Conservation (phyloP, 2,329 filamentous ascomycete species). For the Colletotrichum euphorbiae region DNA sequence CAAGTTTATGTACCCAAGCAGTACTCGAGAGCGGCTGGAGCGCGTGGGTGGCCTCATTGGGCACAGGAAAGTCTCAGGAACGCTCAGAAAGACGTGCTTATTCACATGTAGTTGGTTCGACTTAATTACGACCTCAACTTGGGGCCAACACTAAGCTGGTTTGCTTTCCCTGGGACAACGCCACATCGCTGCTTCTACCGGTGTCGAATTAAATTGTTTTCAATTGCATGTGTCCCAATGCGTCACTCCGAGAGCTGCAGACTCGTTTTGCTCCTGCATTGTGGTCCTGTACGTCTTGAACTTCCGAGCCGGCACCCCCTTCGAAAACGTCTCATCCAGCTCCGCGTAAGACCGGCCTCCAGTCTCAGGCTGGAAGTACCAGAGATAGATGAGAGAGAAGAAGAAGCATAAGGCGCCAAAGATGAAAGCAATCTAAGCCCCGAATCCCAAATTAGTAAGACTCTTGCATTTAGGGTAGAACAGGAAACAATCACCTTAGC, state of each 20-base stretch:
- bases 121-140: too few species aligned
- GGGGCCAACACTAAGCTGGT: too few species aligned
- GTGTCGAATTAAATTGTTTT: too few species aligned
- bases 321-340: slow-evolving; percentile 45
- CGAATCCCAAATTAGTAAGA: too few species aligned
- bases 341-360: slow-evolving; percentile 44
- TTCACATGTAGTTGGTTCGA: neutral
- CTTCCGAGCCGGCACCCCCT: slow-evolving; percentile 43
- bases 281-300: slow-evolving; percentile 43
- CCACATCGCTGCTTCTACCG: too few species aligned
- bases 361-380: slow-evolving; percentile 53
- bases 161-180: too few species aligned
- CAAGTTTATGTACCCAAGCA: slow-evolving; percentile 23
- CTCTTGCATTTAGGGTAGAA: too few species aligned
- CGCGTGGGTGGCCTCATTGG: slow-evolving; percentile 16
- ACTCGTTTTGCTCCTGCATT: slow-evolving; percentile 35
- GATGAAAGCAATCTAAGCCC: slow-evolving; percentile 55
- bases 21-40: neutral
- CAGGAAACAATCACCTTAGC: too few species aligned
- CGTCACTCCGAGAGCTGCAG: neutral
- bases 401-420: slow-evolving; percentile 52
- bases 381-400: slow-evolving; percentile 47
- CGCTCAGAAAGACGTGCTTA: slow-evolving; percentile 3
- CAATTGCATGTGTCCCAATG: neutral
- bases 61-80: slow-evolving; percentile 9